Conservation (phyloP, 2,329 filamentous ascomycete species). For the Albifimbria verrucaria region DNA sequence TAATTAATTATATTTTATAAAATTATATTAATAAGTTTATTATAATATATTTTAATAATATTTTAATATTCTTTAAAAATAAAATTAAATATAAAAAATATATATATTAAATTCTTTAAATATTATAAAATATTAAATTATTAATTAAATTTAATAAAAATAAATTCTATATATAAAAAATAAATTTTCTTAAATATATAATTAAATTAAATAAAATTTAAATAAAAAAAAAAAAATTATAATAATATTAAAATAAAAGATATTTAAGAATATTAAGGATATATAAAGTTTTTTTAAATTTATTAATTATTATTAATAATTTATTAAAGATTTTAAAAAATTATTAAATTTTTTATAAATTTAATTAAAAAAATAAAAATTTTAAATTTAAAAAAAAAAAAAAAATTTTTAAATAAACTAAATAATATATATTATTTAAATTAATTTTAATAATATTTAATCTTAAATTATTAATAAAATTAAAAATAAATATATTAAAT, state of each 20-base stretch:
- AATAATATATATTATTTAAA: background rate
- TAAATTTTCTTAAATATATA: background rate
- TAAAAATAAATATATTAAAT: background rate
- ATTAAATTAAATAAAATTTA: background rate
- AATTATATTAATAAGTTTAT: background rate
- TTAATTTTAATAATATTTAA: background rate
- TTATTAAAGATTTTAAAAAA: background rate
- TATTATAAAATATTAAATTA: background rate
- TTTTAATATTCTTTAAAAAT: background rate
- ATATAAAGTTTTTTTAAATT: background rate
- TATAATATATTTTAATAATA: conserved; percentile 6
- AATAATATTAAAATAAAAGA: too few species aligned
- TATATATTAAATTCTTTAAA: background rate
- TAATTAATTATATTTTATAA: background rate
- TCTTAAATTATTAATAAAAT: background rate
- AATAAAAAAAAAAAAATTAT: background rate
- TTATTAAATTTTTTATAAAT: background rate
- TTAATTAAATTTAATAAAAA: background rate
- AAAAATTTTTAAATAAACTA: background rate
- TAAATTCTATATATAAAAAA: background rate
- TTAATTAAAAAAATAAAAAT: background rate
- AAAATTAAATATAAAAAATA: background rate
- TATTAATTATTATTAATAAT: background rate
- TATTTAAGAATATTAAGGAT: too few species aligned
- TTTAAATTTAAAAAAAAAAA: background rate